Evolutionary conservation across 352 stramenopile species (phyloP).

Genomic region (Elongisporangium senticosum): DNA sequence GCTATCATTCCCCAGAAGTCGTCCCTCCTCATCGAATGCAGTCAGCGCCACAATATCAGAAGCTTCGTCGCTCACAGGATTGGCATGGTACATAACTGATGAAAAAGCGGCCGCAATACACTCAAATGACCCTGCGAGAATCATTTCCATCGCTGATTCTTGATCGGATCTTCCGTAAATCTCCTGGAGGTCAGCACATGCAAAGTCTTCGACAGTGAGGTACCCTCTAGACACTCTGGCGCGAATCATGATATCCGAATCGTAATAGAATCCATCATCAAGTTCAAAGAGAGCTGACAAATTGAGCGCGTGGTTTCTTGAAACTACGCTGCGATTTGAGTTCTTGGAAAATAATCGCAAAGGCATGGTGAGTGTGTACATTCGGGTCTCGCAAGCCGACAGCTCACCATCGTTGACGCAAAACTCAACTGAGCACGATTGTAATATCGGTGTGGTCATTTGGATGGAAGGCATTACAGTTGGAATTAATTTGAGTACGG

Average conservation of each 20-base stretch:
- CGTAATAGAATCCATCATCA: not conserved
- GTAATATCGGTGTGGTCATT: not conserved
- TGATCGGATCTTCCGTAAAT: not conserved
- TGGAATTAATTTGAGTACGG: not conserved
- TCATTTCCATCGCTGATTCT: not conserved
- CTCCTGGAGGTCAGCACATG: not conserved
- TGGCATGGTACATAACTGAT: not conserved
- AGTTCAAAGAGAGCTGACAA: not conserved
- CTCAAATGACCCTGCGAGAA: not conserved
- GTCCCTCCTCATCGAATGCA: not conserved
- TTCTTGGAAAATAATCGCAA: not conserved
- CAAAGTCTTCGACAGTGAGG: not conserved
- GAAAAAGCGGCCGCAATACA: not conserved
- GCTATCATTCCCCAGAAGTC: constrained; percentile 4
- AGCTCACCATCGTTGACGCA: constrained; percentile 22
- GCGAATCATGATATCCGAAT: not conserved
- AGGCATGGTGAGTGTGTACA: not conserved
- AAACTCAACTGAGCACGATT: constrained; percentile 8
- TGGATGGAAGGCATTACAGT: not conserved
- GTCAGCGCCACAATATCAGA: not conserved
- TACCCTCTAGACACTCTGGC: not conserved
- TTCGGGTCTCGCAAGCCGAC: not conserved
- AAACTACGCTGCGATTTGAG: not conserved
- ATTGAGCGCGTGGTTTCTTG: not conserved
- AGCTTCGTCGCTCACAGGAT: not conserved